These are phyloP conservation scores for Penicillium sp. DNA, from an alignment of 2,329 filamentous ascomycete species.

Conservation along the genomic window DNA sequence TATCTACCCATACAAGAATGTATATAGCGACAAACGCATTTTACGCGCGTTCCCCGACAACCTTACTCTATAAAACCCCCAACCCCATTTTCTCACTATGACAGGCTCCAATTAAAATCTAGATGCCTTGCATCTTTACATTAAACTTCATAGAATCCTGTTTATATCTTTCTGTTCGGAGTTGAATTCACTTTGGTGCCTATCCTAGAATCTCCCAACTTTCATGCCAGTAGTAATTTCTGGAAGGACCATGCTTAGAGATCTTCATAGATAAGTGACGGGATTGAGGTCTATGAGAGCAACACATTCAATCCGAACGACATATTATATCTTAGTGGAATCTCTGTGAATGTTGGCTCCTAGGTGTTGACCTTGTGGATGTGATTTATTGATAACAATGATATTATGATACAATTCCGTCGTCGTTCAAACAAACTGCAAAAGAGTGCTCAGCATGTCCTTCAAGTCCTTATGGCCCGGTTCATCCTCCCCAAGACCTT, in stretches of 20 bases:
- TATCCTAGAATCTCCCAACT: too few species aligned
- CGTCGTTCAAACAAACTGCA: constrained; percentile 38
- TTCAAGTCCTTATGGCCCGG: constrained; percentile 56
- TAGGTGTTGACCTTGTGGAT: not conserved
- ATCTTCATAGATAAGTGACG: too few species aligned
- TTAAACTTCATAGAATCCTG: too few species aligned
- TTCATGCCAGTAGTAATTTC: too few species aligned
- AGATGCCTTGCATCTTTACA: too few species aligned
- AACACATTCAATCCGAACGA: not conserved
- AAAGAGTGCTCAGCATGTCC: constrained; percentile 66
- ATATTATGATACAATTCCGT: constrained; percentile 3
- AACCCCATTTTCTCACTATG: too few species aligned
- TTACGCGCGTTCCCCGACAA: not conserved
- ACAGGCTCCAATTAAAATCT: too few species aligned
- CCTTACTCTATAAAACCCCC: not conserved
- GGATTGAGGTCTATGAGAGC: not conserved
- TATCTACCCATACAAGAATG: not conserved
- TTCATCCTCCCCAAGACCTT: constrained; percentile 56
- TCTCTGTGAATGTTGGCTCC: not conserved
- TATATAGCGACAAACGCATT: not conserved
- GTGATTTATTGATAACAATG: not conserved
- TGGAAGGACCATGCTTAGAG: too few species aligned
- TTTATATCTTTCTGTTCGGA: too few species aligned
- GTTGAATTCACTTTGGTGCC: too few species aligned
- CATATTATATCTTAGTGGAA: not conserved